phyloP scores from a whole-genome alignment of 768 basidiomycete species.

The Hypsizygus marmoreus region DNA sequence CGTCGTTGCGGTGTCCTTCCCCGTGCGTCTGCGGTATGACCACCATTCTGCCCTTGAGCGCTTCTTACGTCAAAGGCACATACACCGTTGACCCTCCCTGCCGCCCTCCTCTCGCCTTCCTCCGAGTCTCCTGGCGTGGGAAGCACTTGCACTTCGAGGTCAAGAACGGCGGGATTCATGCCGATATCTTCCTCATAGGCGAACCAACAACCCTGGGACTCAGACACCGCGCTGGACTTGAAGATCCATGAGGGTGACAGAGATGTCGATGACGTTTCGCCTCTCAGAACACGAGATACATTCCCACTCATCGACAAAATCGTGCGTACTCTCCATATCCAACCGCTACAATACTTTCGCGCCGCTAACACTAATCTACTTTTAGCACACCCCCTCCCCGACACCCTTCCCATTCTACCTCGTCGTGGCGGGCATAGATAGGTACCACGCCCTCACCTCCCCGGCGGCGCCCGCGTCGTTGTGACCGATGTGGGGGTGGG shows the following conservation, averaged over 20 bases:
- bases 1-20: too few species aligned
- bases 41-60: constrained; percentile 12
- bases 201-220: constrained; percentile 10
- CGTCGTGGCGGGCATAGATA: constrained; percentile 28
- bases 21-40: constrained; percentile 9
- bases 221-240: constrained; percentile 25
- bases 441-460: constrained; percentile 36
- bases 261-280: too few species aligned
- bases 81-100: constrained; percentile 47
- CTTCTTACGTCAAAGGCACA: constrained; percentile 33
- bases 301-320: constrained; percentile 40
- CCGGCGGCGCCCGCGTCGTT: constrained; percentile 43
- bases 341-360: not conserved
- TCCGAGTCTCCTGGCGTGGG: not conserved
- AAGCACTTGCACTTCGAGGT: constrained; percentile 44
- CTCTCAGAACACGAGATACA: constrained; percentile 20
- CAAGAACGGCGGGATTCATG: constrained; percentile 41
- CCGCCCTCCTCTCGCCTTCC: constrained; percentile 36
- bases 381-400: constrained; percentile 38
- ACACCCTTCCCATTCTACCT: constrained; percentile 36
- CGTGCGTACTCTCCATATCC: constrained; percentile 23
- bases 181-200: constrained; percentile 40
- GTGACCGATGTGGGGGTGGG: constrained; percentile 37
- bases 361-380: not conserved
- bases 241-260: constrained; percentile 26